These are phyloP conservation scores for Cyclotella cryptica DNA, from an alignment of 108 stramenopile species.

Conservation along the genomic window DNA sequence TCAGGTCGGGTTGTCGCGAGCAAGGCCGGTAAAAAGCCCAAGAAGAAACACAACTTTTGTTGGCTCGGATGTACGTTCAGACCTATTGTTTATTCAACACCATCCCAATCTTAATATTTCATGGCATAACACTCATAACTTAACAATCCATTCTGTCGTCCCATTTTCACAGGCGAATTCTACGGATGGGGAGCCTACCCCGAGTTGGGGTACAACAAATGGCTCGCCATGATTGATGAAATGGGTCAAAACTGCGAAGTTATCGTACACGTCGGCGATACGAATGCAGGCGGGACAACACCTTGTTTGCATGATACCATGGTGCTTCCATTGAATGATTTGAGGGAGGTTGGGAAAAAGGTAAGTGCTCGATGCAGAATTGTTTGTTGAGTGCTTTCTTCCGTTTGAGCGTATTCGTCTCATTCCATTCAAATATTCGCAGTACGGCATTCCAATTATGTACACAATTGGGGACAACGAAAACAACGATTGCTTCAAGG, in stretches of 20 bases:
- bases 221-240: slow-evolving; percentile 15
- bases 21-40: background rate
- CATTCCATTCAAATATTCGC: no score
- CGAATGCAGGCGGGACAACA: slow-evolving; percentile 6
- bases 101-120: no score
- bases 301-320: slow-evolving; percentile 13
- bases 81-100: no score
- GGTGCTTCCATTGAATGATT: background rate
- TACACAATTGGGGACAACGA: slow-evolving; percentile 11
- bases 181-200: background rate
- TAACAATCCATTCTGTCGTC: no score
- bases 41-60: slow-evolving; percentile 13
- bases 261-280: slow-evolving; percentile 11
- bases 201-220: slow-evolving; percentile 5
- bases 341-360: background rate
- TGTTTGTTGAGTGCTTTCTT: no score
- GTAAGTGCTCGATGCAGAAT: no score
- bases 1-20: no score
- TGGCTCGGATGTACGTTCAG: background rate
- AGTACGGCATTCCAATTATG: slow-evolving; percentile 10
- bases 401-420: no score
- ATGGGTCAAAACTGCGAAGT: slow-evolving; percentile 11
- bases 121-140: no score
- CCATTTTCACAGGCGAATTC: background rate
- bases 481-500: slow-evolving; percentile 15